Evolutionary conservation across 768 basidiomycete genomes (phyloP).

Genomic region (Leccinum boreale): DNA sequence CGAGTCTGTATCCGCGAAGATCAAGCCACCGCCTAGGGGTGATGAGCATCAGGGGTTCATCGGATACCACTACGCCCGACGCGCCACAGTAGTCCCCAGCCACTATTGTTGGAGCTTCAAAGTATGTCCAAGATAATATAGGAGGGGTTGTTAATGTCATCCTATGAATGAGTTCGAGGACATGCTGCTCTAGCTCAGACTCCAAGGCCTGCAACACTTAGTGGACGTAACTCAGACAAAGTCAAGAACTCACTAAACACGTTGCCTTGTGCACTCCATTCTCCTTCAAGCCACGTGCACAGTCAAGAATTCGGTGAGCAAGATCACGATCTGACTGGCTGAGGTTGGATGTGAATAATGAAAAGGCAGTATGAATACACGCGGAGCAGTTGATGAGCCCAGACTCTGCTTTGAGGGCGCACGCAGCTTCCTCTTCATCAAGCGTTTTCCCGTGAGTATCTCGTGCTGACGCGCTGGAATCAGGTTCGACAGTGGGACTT

Average conservation of each 20-base stretch:
- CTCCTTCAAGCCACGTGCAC: slow-evolving; percentile 13
- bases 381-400: slow-evolving; percentile 32
- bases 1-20: slow-evolving; percentile 57
- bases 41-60: slow-evolving; percentile 41
- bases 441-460: slow-evolving; percentile 43
- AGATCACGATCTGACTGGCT: slow-evolving; percentile 17
- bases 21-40: slow-evolving; percentile 79
- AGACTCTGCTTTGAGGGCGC: slow-evolving; percentile 30
- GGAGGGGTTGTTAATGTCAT: slow-evolving; percentile 51
- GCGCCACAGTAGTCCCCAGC: slow-evolving; percentile 45
- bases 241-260: slow-evolving; percentile 30
- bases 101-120: slow-evolving; percentile 52
- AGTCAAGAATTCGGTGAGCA: slow-evolving; percentile 15
- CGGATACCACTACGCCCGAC: slow-evolving; percentile 58
- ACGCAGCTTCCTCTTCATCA: slow-evolving; percentile 47
- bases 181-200: slow-evolving; percentile 16
- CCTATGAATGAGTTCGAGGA: slow-evolving; percentile 35
- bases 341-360: slow-evolving; percentile 20
- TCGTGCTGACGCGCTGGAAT: slow-evolving; percentile 11
- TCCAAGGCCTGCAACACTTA: slow-evolving; percentile 13
- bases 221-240: background rate
- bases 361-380: slow-evolving; percentile 27
- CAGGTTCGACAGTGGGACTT: slow-evolving; percentile 9
- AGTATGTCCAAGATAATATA: slow-evolving; percentile 67
- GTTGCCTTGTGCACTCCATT: slow-evolving; percentile 28